Base-by-base conservation (phyloP, 164 flowering plant species). In the Aristolochia contorta region DNA sequence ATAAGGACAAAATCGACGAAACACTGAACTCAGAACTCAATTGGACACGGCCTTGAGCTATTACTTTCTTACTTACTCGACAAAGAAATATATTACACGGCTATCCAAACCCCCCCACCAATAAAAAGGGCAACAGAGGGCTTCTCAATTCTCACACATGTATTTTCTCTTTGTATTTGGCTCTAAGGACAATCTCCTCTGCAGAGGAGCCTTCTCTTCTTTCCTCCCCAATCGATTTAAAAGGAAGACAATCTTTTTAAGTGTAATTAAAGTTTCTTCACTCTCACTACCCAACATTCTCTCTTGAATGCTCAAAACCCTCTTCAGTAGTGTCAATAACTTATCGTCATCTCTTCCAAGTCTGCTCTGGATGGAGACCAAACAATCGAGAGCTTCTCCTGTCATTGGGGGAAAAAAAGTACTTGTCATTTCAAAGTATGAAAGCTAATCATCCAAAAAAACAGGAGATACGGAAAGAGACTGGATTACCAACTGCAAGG, bases 311-410 rank as follows among this genome's bases (percentile, higher is more conserved):
- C 50, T 76, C 67, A 89, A 66, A 52, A 89, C 76, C 74, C 96
- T 75, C 67, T 83, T 71, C 23, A 89, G 79, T 67, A 71, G 63
- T 57, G 73, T 76, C 66, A 89, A 61, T 55, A 86, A 52, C 67
- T 78, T 74, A 6, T 12, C 58, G 52, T 84, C 82, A 43, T 78
- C 86, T 61, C 69, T 82, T 61, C 80, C 86, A 50, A 82, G 24
- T 70, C 87, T 78, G 10, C 68, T 68, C 71, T 81, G 86, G 47
- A 92, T 84, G 18, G 89, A 81, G 19, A 83, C 80, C 75, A 92
- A 67, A 72, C 96, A 89, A 64, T 92, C 98, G 3, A 92, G 81
- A 49, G 92, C 96, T 74, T 92, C 98, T 18, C 95, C 98, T 92
- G 80, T 33, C 21, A 8, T 19, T 33, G 15, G 46, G 15, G 46